These are phyloP conservation scores for Suillus tomentosus DNA, from an alignment of 768 basidiomycete species.

Conservation along the genomic window DNA sequence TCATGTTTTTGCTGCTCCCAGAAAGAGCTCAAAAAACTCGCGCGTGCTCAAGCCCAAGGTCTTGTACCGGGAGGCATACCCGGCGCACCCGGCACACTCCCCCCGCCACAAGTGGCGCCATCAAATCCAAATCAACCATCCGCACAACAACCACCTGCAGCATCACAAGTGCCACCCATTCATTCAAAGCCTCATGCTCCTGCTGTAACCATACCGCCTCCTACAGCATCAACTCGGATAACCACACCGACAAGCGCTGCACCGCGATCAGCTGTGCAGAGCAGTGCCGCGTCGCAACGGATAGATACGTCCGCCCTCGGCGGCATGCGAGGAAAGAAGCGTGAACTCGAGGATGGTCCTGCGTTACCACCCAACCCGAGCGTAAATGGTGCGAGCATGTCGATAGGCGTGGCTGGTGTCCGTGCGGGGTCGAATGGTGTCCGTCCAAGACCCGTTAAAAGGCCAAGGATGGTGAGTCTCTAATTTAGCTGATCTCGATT, in stretches of 20 bases:
- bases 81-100: slow-evolving; percentile 26
- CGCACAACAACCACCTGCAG: slow-evolving; percentile 26
- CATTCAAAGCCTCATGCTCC: slow-evolving; percentile 33
- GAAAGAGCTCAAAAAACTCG: slow-evolving; percentile 75
- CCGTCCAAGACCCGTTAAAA: slow-evolving; percentile 73
- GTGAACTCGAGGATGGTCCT: slow-evolving; percentile 31
- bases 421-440: slow-evolving; percentile 60
- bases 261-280: slow-evolving; percentile 31
- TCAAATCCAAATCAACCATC: slow-evolving; percentile 25
- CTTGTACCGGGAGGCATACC: slow-evolving; percentile 24
- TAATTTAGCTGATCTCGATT: slow-evolving; percentile 16
- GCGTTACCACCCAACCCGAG: slow-evolving; percentile 26
- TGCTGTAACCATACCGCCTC: slow-evolving; percentile 35
- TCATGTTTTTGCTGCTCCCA: slow-evolving; percentile 28
- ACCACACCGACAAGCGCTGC: slow-evolving; percentile 36
- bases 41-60: slow-evolving; percentile 51
- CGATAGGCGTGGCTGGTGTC: slow-evolving; percentile 44
- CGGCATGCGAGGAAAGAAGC: slow-evolving; percentile 35
- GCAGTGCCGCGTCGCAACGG: slow-evolving; percentile 28
- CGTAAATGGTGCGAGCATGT: slow-evolving; percentile 27
- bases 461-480: slow-evolving; percentile 65
- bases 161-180: slow-evolving; percentile 14
- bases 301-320: slow-evolving; percentile 15
- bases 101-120: slow-evolving; percentile 37
- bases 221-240: slow-evolving; percentile 28